Percentiles rank a stretch among this genome's conserved stretches.
Conservation (phyloP, 352 stramenopile species). For the Pythium graminicola region DNA sequence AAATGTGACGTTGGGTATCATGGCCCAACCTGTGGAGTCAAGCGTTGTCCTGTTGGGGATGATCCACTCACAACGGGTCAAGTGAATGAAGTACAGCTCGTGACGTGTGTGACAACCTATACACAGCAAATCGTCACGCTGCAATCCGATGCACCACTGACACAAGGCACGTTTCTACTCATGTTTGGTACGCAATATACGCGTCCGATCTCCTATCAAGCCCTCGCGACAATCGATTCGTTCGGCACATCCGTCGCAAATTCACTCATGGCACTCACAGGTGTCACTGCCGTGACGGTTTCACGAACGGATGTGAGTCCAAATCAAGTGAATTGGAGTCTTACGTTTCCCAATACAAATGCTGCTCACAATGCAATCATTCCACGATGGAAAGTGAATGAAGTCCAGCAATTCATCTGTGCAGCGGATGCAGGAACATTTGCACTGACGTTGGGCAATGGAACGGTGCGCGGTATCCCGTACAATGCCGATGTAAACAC, state of each 20-base stretch:
- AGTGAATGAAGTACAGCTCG: slow-evolving; percentile 55
- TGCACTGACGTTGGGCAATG: slow-evolving; percentile 45
- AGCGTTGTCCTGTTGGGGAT: slow-evolving; percentile 57
- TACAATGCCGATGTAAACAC: slow-evolving; percentile 54
- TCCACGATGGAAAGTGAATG: slow-evolving; percentile 46
- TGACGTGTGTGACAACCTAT: slow-evolving; percentile 55
- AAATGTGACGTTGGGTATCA: slow-evolving; percentile 59
- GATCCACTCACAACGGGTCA: slow-evolving; percentile 59
- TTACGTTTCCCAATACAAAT: slow-evolving; percentile 46
- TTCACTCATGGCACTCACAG: slow-evolving; percentile 36
- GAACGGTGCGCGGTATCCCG: slow-evolving; percentile 51
- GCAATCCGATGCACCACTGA: slow-evolving; percentile 35
- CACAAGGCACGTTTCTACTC: slow-evolving; percentile 49
- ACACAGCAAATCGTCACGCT: slow-evolving; percentile 50
- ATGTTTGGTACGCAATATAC: slow-evolving; percentile 61
- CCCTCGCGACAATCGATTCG: slow-evolving; percentile 37
- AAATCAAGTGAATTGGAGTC: slow-evolving; percentile 39
- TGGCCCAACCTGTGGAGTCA: slow-evolving; percentile 44
- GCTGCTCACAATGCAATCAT: slow-evolving; percentile 42
- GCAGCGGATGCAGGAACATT: slow-evolving; percentile 53
- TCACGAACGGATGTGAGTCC: slow-evolving; percentile 26
- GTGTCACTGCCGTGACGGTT: slow-evolving; percentile 33
- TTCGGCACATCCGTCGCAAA: slow-evolving; percentile 43
- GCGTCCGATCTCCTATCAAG: slow-evolving; percentile 50
- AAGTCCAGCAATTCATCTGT: slow-evolving; percentile 78